A percentile compares a stretch with the other conserved stretches of the same genome.
phyloP scores from a whole-genome alignment of 768 basidiomycete genomes.

The Kwoniella botswanensis region DNA sequence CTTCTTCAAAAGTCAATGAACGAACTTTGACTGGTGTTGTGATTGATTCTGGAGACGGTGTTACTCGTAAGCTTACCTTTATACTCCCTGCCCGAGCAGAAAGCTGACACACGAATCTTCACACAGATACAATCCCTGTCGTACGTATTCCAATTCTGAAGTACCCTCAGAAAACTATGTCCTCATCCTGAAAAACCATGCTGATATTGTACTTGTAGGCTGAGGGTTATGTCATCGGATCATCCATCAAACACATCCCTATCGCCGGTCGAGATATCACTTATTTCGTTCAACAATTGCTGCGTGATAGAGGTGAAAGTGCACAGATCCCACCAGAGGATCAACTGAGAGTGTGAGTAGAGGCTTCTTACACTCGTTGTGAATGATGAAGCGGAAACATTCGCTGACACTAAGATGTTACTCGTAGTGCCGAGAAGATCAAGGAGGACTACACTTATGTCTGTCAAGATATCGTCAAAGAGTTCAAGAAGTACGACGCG shows the following conservation, averaged over 20 bases:
- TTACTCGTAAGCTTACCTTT: slow-evolving; percentile 67
- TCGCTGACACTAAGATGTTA: not conserved
- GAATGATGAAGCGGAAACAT: not conserved
- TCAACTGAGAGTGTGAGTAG: slow-evolving; percentile 72
- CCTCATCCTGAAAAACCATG: not conserved
- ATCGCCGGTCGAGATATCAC: slow-evolving; percentile 98
- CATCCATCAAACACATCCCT: slow-evolving; percentile 97
- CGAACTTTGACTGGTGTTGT: slow-evolving; percentile 95
- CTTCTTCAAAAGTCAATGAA: slow-evolving; percentile 84
- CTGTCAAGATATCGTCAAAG: slow-evolving; percentile 97
- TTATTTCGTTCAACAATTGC: slow-evolving; percentile 91
- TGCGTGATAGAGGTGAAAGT: slow-evolving; percentile 95
- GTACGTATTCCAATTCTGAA: slow-evolving; percentile 37
- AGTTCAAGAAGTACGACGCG: slow-evolving; percentile 96
- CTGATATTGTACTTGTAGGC: slow-evolving; percentile 60
- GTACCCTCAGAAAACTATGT: not conserved
- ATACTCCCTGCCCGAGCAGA: not conserved
- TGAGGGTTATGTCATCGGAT: slow-evolving; percentile 98
- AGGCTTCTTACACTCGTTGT: not conserved
- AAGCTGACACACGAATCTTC: not conserved
- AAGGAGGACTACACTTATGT: slow-evolving; percentile 99
- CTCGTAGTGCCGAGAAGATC: slow-evolving; percentile 73
- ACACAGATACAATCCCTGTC: slow-evolving; percentile 73
- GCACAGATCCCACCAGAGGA: slow-evolving; percentile 91
- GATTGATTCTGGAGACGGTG: slow-evolving; percentile 98